These are phyloP conservation scores for Blastobotrys mokoenaii DNA, from an alignment of 805 yeast genomes.

Conservation along the genomic window DNA sequence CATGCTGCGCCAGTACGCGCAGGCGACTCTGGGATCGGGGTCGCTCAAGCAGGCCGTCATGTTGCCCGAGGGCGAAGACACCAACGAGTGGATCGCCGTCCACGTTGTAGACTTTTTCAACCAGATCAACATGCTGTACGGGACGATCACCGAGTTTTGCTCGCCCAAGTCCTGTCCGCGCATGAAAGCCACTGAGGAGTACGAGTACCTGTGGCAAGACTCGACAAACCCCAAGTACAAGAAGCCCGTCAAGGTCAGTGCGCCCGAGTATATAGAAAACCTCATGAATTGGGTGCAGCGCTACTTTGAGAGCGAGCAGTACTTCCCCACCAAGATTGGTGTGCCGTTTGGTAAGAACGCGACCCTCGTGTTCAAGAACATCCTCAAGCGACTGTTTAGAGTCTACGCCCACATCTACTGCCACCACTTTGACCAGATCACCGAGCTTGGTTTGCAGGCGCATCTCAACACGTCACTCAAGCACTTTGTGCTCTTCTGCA, in stretches of 20 bases:
- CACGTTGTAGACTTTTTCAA: conserved; percentile 97
- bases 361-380: conserved; percentile 68
- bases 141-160: conserved; percentile 92
- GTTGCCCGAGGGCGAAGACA: conserved; percentile 85
- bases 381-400: conserved; percentile 83
- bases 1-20: conserved; percentile 72
- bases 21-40: conserved; percentile 89
- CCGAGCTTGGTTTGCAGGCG: conserved; percentile 85
- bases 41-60: conserved; percentile 87
- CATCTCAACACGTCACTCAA: conserved; percentile 90
- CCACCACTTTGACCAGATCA: conserved; percentile 92
- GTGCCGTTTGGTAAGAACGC: conserved; percentile 89
- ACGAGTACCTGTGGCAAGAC: conserved; percentile 96
- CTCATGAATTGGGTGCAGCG: conserved; percentile 93
- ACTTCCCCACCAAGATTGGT: conserved; percentile 84
- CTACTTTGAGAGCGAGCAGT: conserved; percentile 81
- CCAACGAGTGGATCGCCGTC: conserved; percentile 92
- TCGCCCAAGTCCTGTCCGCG: conserved; percentile 91
- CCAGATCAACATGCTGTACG: conserved; percentile 93
- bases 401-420: conserved; percentile 97
- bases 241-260: conserved; percentile 80
- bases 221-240: conserved; percentile 37
- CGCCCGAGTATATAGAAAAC: conserved; percentile 91
- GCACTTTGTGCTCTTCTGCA: conserved; percentile 82
- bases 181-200: conserved; percentile 96